Evolutionary conservation across 345 rosid genomes (phyloP), one percentile per base, ranked within the genome.

Genomic region (Conringia planisiliqua): DNA sequence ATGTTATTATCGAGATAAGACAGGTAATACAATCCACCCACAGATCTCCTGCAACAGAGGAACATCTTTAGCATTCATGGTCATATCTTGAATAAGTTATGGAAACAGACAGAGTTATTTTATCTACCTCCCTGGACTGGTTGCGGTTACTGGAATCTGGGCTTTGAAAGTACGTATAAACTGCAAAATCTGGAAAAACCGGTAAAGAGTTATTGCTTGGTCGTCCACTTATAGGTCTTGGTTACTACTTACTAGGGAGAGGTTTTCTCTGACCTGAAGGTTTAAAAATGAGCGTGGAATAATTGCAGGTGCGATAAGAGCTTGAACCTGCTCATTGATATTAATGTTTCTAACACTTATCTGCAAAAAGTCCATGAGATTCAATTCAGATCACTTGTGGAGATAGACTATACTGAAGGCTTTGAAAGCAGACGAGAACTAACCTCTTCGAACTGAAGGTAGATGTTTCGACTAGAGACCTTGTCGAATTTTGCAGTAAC

Each of bases 361-460:
- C 97, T 93, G 94, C 78, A 51, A 84, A 54, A 65, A 17, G 33
- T 18, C 40, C 66, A 42, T n/a, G 64, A 29, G 67, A 55, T 52
- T 62, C 18, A 27, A 22, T n/a, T 55, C 63, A 43, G 62, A 56
- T 48, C 48, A 57, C 65, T 67, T 68, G 30, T 6, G 33, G 39
- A 22, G 10, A 68, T 63, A 54, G 32, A n/a, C 13, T 3, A 20
- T 10, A 13, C 40, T 36, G 26, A 46, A 72, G 52, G 35, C 26
- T 61, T 40, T 26, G 29, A 55, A 20, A 73, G 27, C 69, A 79
- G 77, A 66, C 30, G 60, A 57, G 24, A 83, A 64, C 90, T 79
- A 79, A 93, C 98, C 97, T 93, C 90, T 85, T 88, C 94, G 74
- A 93, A 91, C 81, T 84, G 87, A 78, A 93, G 96, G 78, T 88